Evolutionary conservation across 2,329 filamentous ascomycete genomes (phyloP).

Genomic region (Epichloe scottii): DNA sequence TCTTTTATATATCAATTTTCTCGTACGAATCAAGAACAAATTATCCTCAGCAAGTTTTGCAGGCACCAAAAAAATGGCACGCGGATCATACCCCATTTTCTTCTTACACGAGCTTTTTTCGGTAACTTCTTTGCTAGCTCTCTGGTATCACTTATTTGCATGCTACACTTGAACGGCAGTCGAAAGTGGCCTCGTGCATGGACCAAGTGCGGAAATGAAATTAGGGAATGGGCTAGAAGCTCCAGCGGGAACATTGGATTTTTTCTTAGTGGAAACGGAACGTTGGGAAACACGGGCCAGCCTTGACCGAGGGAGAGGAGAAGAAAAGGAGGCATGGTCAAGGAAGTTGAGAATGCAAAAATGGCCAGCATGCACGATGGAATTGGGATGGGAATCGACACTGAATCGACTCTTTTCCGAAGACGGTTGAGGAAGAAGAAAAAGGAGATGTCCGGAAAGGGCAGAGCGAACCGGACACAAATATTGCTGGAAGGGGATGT

Average conservation of each 20-base stretch:
- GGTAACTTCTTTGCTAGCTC: constrained; percentile 10
- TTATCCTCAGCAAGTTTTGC: constrained; percentile 21
- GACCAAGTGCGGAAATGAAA: constrained; percentile 8
- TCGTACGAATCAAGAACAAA: constrained; percentile 17
- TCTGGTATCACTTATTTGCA: constrained; percentile 13
- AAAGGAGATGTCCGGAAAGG: not conserved
- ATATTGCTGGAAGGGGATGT: not conserved
- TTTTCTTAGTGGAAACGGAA: constrained; percentile 15
- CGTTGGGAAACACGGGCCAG: constrained; percentile 14
- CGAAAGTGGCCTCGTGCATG: constrained; percentile 8
- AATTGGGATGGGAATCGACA: not conserved
- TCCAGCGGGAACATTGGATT: constrained; percentile 1
- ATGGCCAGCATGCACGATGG: constrained; percentile 7
- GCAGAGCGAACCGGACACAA: not conserved
- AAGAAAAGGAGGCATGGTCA: constrained; percentile 3
- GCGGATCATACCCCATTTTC: constrained; percentile 24
- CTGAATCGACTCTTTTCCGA: not conserved
- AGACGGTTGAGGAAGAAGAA: not conserved
- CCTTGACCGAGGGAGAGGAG: constrained; percentile 9
- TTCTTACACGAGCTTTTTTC: constrained; percentile 10
- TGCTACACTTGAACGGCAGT: constrained; percentile 10
- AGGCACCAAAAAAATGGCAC: constrained; percentile 27
- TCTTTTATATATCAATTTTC: not conserved
- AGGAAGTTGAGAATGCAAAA: constrained; percentile 22
- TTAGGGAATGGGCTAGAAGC: constrained; percentile 1